Evolutionary conservation across 208 protist genomes (phyloP), one percentile per base, ranked within the genome.

Genomic region (Crithidia fasciculata): DNA sequence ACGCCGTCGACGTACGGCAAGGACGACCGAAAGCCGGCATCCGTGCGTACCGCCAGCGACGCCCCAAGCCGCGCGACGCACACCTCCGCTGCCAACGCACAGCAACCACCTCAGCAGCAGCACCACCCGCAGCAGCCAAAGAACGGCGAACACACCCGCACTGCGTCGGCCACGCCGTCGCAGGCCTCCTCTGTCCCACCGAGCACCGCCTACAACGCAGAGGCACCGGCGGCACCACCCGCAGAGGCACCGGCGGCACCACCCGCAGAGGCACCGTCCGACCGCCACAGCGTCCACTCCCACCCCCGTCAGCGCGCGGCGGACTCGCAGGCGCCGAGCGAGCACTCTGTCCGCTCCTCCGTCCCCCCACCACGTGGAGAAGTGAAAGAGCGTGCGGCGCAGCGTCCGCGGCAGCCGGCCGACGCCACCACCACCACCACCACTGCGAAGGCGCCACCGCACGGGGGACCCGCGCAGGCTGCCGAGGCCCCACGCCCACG

Each of bases 141-240:
- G 19, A 8, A 37, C 7, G 61, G 8, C 8, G 12, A n/a, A 8
- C 47, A n/a, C 10, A 43, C 36, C 8, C 62, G 62, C 62, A 57
- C 62, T 40, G 12, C 62, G 8, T 43, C 62, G 2, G 37, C 45
- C 15, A 68, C 62, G 13, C 62, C 62, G 2, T 68, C 62, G 10
- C 47, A 68, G 49, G 50, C 50, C 4, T 57, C 62, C 50, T 68
- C 62, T 5, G 62, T 57, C 19, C 62, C 62, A 2, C 62, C 59
- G 18, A 43, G 59, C 44, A 18, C 59, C 12, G 4, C 6, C 4
- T 8, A 5, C 4, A 7, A 49, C 6, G 59, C 16, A 9, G 16
- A 37, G 28, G 28, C 28, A 28, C 28, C 45, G 12, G 45, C 45
- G 12, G 9, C 45, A 13, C 7, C 59, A 40, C 59, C 59, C 8